Percentiles rank a stretch among this genome's conserved stretches.
These are phyloP conservation scores for Linanthus parryae DNA, from an alignment of 148 eudicot genomes.

Conservation along the genomic window DNA sequence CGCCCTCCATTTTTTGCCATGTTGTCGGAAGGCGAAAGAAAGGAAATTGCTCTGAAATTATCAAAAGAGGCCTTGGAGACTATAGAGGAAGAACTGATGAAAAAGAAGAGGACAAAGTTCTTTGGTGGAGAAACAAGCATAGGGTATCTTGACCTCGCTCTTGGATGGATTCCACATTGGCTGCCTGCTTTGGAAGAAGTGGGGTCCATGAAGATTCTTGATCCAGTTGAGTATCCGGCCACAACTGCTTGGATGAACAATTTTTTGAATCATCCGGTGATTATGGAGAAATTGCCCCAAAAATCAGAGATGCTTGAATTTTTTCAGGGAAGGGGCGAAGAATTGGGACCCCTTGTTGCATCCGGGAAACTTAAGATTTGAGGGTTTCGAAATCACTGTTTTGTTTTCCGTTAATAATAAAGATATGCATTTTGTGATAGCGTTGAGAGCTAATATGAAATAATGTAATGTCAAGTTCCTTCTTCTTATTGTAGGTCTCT, in stretches of 20 bases:
- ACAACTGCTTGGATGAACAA: constrained; percentile 1
- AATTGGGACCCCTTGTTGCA: no score
- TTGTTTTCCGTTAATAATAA: no score
- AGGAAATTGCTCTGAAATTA: constrained; percentile 9
- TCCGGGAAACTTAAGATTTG: no score
- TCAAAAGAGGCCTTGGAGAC: constrained; percentile 18
- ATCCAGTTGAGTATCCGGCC: constrained; percentile 1
- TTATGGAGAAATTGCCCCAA: constrained; percentile 1
- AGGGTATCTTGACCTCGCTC: constrained; percentile 20
- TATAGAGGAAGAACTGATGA: constrained; percentile 17
- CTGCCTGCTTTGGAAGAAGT: constrained; percentile 5
- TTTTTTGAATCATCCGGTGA: constrained; percentile 2
- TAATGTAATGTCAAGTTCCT: no score
- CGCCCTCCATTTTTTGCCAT: constrained; percentile 15
- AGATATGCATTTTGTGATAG: no score
- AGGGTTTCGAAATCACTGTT: no score
- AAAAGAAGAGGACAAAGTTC: constrained; percentile 15
- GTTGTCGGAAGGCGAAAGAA: constrained; percentile 17
- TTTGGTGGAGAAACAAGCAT: constrained; percentile 28
- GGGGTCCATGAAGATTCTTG: constrained; percentile 2
- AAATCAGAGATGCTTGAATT: constrained; percentile 1
- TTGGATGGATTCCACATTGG: constrained; percentile 10
- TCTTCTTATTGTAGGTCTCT: no score
- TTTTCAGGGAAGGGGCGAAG: no score
- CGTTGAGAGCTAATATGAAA: no score